Percentiles rank a stretch among this genome's conserved stretches.
Evolutionary conservation across 2,329 filamentous ascomycete genomes (phyloP).

Genomic region (Thermoascus crustaceus): DNA sequence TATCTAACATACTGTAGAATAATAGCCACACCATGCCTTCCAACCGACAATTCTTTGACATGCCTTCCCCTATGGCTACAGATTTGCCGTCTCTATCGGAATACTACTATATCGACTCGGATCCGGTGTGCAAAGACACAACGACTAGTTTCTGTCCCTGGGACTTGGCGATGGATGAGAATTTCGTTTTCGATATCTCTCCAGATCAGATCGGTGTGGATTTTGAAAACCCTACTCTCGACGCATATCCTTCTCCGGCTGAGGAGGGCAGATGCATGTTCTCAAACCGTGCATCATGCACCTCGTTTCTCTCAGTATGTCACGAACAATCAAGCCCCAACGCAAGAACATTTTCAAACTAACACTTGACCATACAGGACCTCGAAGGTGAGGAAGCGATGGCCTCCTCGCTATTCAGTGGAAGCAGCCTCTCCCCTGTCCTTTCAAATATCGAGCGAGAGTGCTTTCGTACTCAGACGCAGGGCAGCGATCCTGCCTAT

Average conservation of each 20-base stretch:
- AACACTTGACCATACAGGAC: background rate
- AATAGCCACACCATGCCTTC: background rate
- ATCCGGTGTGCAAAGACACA: background rate
- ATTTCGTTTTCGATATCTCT: background rate
- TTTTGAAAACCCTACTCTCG: no score
- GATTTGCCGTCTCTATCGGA: background rate
- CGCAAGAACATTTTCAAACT: background rate
- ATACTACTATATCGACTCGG: background rate
- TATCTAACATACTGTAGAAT: background rate
- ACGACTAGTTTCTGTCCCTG: background rate
- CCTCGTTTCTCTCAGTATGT: background rate
- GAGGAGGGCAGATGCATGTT: no score
- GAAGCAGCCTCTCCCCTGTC: background rate
- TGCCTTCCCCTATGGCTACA: background rate
- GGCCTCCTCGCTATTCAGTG: background rate
- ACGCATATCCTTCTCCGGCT: no score
- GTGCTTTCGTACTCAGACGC: background rate
- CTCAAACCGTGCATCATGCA: background rate
- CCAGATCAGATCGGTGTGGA: no score
- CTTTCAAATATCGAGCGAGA: background rate
- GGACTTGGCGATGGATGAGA: background rate
- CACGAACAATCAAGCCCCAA: background rate
- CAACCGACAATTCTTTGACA: conserved; percentile 1
- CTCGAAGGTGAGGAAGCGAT: background rate
- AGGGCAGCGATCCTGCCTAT: background rate